phyloP scores from a whole-genome alignment of 768 basidiomycete genomes.

The Tricholoma terreum region DNA sequence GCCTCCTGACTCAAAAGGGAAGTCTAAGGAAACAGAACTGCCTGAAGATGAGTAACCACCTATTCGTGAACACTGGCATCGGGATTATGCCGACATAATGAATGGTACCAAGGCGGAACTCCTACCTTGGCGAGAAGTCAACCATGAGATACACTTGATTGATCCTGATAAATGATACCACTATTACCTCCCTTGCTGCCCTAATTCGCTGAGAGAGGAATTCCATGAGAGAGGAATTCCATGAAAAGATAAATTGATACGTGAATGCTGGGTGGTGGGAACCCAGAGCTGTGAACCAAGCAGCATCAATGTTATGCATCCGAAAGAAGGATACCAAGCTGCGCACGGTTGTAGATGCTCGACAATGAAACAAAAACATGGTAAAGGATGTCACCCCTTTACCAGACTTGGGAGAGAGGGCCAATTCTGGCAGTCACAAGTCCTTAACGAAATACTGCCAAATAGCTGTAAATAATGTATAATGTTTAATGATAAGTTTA shows the following conservation, averaged over 20 bases:
- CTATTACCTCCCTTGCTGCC: slow-evolving; percentile 30
- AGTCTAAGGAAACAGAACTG: not conserved
- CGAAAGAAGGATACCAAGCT: slow-evolving; percentile 32
- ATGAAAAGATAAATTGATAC: slow-evolving; percentile 31
- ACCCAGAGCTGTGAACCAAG: slow-evolving; percentile 15
- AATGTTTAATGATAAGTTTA: too few relatives aligned
- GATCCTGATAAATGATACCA: slow-evolving; percentile 29
- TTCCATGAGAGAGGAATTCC: slow-evolving; percentile 26
- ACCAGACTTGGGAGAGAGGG: too few relatives aligned
- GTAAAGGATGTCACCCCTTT: slow-evolving; percentile 36
- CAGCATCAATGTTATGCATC: slow-evolving; percentile 31
- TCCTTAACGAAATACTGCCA: too few relatives aligned
- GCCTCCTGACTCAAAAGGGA: not conserved
- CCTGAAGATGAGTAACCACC: slow-evolving; percentile 12
- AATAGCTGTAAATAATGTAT: too few relatives aligned
- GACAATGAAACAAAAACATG: slow-evolving; percentile 40
- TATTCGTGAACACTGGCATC: slow-evolving; percentile 18
- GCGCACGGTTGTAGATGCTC: slow-evolving; percentile 31
- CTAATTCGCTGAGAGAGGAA: slow-evolving; percentile 24
- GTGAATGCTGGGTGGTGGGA: slow-evolving; percentile 34
- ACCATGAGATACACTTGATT: slow-evolving; percentile 37
- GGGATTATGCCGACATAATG: slow-evolving; percentile 20
- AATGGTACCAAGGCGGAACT: slow-evolving; percentile 18
- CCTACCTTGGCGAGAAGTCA: slow-evolving; percentile 34
- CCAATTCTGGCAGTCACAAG: too few relatives aligned